These are phyloP conservation scores for Ulota crispa DNA, from an alignment of 225 moss, liverwort and hornwort species.

Conservation along the genomic window DNA sequence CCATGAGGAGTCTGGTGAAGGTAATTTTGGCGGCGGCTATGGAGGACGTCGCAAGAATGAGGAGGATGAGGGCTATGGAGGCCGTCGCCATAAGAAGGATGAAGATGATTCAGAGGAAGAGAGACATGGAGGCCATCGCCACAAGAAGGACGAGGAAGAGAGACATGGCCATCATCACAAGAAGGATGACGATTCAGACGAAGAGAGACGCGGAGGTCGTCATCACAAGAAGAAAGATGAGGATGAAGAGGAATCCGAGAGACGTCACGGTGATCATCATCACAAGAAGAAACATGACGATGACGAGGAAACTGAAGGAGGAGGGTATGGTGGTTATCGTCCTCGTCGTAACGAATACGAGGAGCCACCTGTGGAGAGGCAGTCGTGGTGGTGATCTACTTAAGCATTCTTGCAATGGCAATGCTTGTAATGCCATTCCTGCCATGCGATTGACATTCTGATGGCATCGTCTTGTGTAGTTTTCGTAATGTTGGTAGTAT, in stretches of 20 bases:
- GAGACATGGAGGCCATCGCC: not conserved
- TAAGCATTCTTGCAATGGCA: not conserved
- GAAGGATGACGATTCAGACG: not conserved
- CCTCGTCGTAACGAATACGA: conserved; percentile 24
- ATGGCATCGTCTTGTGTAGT: not conserved
- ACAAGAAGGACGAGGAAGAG: not conserved
- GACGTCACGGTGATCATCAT: not conserved
- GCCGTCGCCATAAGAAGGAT: not conserved
- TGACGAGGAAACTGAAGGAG: conserved; percentile 2
- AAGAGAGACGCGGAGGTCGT: not conserved
- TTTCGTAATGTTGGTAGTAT: not conserved
- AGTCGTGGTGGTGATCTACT: conserved; percentile 27
- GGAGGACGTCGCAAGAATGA: not conserved
- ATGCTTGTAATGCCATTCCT: not conserved
- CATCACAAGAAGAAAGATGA: not conserved
- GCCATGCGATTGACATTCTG: not conserved
- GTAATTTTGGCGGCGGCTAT: not conserved
- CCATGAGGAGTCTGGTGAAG: not conserved
- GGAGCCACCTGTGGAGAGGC: conserved; percentile 19
- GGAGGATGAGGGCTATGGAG: not conserved
- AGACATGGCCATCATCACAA: not conserved
- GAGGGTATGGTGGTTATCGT: conserved; percentile 25
- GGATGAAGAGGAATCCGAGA: not conserved
- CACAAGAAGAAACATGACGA: conserved; percentile 17
- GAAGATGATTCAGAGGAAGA: not conserved